Evolutionary conservation across 768 basidiomycete species (phyloP).

Genomic region (Tricholoma furcatifolium): DNA sequence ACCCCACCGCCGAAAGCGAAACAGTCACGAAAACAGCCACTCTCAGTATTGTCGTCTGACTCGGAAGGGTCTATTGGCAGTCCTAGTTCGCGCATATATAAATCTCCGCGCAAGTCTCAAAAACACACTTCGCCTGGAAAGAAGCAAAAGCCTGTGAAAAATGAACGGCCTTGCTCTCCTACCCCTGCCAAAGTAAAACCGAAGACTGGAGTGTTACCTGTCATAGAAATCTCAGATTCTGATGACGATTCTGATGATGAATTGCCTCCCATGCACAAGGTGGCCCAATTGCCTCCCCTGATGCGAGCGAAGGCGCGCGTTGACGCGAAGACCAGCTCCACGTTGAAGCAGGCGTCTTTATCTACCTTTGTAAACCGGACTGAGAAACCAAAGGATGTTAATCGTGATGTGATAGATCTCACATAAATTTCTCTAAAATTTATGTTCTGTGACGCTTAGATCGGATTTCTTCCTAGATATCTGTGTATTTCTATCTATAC

Average conservation of each 20-base stretch:
- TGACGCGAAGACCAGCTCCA: neutral
- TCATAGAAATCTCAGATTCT: constrained; percentile 39
- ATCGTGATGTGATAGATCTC: constrained; percentile 16
- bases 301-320: constrained; percentile 14
- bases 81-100: neutral
- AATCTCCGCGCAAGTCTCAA: constrained; percentile 21
- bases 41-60: constrained; percentile 13
- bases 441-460: neutral
- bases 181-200: constrained; percentile 1
- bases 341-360: constrained; percentile 6
- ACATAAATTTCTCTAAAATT: constrained; percentile 1
- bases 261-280: neutral
- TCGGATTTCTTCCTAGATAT: neutral
- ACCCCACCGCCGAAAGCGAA: neutral
- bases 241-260: constrained; percentile 20
- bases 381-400: neutral
- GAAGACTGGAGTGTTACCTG: neutral
- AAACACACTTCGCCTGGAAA: constrained; percentile 17
- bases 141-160: neutral
- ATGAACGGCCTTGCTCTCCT: constrained; percentile 4
- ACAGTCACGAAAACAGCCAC: constrained; percentile 5
- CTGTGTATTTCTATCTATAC: neutral
- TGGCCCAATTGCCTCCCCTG: constrained; percentile 8
- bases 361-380: neutral
- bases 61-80: constrained; percentile 11